A percentile compares a stretch with the other conserved stretches of the same genome.
Conservation (phyloP, 1,139 yeast species). For the Yamadazyma atlantica region DNA sequence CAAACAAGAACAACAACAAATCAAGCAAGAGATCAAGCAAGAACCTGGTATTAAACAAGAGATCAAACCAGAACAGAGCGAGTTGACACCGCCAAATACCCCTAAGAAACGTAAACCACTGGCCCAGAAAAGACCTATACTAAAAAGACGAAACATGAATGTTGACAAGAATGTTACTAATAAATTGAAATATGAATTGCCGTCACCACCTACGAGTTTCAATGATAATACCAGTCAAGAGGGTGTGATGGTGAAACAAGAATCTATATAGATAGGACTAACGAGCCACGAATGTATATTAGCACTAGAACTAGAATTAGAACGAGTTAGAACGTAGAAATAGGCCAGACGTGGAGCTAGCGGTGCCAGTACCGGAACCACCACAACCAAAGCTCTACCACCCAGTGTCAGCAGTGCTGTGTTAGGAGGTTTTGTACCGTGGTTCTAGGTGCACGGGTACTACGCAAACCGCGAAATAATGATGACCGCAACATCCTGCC, state of each 20-base stretch:
- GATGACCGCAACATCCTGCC: too few relatives aligned
- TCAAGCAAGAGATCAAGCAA: slow-evolving; percentile 10
- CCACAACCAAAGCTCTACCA: background rate
- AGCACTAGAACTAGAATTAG: background rate
- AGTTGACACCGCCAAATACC: slow-evolving; percentile 24
- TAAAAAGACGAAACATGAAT: slow-evolving; percentile 18
- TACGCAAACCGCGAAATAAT: too few relatives aligned
- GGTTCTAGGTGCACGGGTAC: too few relatives aligned
- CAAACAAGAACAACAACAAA: slow-evolving; percentile 12
- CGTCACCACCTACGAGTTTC: slow-evolving; percentile 25
- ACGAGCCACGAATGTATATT: background rate
- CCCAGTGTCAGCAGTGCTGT: too few relatives aligned
- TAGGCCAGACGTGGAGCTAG: too few relatives aligned
- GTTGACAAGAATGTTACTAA: slow-evolving; percentile 8
- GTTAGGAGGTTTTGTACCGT: too few relatives aligned
- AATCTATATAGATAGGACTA: background rate
- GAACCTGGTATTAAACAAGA: slow-evolving; percentile 9
- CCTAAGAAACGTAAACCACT: slow-evolving; percentile 15
- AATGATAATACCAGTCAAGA: slow-evolving; percentile 6
- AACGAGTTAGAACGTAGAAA: too few relatives aligned
- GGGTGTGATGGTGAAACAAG: slow-evolving; percentile 1
- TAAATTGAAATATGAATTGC: slow-evolving; percentile 17
- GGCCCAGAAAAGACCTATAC: slow-evolving; percentile 12
- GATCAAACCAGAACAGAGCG: slow-evolving; percentile 5
- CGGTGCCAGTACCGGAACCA: too few relatives aligned